Base-by-base conservation (phyloP, 257 asterid species). In the Haberlea rhodopensis region DNA sequence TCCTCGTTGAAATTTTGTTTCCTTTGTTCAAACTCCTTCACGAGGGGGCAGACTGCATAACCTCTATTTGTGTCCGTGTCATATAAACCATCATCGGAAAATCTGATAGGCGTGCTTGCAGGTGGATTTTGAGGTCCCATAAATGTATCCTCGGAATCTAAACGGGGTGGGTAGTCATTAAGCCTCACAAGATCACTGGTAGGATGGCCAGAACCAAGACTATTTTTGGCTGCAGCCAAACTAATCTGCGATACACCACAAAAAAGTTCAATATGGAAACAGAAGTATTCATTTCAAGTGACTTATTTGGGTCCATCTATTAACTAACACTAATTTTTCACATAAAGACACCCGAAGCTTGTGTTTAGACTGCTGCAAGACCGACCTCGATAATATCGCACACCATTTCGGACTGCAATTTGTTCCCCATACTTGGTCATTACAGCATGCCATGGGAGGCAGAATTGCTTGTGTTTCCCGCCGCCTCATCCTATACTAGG, bases 211-310 rank as follows among this genome's bases (percentile, higher is more conserved):
- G 82, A 60, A 40, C 60, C 79, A 24, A 82, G 79, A 76, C 73
- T 83, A 71, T 68, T 81, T 81, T 81, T 84, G 15, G 96, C 87
- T 71, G 85, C 85, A 70, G 85, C 86, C 69, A 91, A 75, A 71
- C 80, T 91, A 77, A 61, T 74, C 98, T 91, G 88, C 72, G 62
- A 57, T 60, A 13, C 23, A 37, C 46, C 5, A 5, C 58, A 79
- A 24, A 74, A 15, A 63, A 59, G 43, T 27, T 8, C 23, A 19
- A 49, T 63, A 49, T 43, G 34, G 22, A 29, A 51, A 27, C 2
- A 34, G 13, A 40, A 13, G 24, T 20, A 8, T 48, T 29, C n/a
- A 10, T 34, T 54, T 48, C 20, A 7, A 52, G 6, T 8, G 15
- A 23, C 51, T 65, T 53, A 21, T 21, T 25, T 19, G 15, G 26